Evolutionary conservation across 1,284 basidiomycete genomes (phyloP), one percentile per base, ranked within the genome.

Genomic region (Irpex sp.): DNA sequence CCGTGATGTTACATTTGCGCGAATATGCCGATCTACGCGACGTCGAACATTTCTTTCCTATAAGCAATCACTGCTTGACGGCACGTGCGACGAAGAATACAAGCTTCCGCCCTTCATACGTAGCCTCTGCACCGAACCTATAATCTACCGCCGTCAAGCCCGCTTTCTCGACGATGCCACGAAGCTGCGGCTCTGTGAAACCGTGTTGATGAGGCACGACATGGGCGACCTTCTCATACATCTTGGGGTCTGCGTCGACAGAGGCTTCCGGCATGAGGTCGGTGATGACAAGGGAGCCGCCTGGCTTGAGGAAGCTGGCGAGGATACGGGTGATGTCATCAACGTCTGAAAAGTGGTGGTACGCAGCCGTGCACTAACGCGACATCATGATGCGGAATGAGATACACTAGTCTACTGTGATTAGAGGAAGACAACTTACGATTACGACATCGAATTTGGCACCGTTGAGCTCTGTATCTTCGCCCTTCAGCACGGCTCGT

Each of bases 301-400:
- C 81, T 0, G 87, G 85, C 64, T 86, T 87, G 61, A 92, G 76
- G 69, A 84, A 84, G 26, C 73, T 76, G 1, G 76, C 76, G 13
- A 92, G 81, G 0, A 72, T 74, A n/a, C 74, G 74, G 3, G 88
- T 90, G 26, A 79, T 80, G 4, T 76, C 76, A 3, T 75, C 72
- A 63, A 87, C 79, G 36, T 80, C 79, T 1, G 75, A 65, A 66
- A 92, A 80, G 69, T 92, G 90, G 68, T 92, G 89, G 68, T 88
- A 92, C 0, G 89, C 78, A 61, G 81, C 78, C 5, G 82, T 77
- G 69, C 89, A 92, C 89, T 92, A 61, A 6, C 54, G 8, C 15
- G 39, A 43, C 8, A 43, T 11, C 15, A 9, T 17, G 60, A 17
- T 6, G 7, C 13, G 21, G 13, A 26, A 15, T 17, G 49, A 35